These are phyloP conservation scores for Fraxinus velutina DNA, from an alignment of 305 asterid species.

Conservation along the genomic window DNA sequence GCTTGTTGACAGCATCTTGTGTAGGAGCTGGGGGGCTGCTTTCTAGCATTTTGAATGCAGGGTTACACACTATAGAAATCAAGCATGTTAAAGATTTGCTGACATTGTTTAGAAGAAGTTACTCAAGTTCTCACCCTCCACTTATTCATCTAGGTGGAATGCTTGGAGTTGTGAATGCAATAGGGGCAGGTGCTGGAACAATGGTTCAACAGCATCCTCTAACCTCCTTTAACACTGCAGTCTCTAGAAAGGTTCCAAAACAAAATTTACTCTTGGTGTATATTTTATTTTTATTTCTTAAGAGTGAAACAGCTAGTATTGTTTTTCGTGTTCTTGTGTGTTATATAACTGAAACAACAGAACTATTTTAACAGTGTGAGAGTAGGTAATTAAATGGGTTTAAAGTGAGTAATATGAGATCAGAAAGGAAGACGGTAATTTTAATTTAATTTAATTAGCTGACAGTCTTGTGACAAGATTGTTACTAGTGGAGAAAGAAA, in stretches of 20 bases:
- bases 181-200: slow-evolving; percentile 83
- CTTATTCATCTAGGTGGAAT: slow-evolving; percentile 77
- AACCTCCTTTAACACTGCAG: slow-evolving; percentile 25
- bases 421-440: background rate
- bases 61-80: slow-evolving; percentile 53
- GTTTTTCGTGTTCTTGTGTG: background rate
- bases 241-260: slow-evolving; percentile 55
- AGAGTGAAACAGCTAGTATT: background rate
- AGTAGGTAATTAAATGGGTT: background rate
- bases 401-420: background rate
- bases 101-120: slow-evolving; percentile 56
- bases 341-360: background rate
- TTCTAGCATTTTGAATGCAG: slow-evolving; percentile 51
- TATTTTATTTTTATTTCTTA: background rate
- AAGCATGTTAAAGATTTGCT: slow-evolving; percentile 56
- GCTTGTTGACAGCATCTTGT: slow-evolving; percentile 81
- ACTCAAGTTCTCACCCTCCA: slow-evolving; percentile 60
- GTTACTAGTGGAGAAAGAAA: slow-evolving; percentile 10
- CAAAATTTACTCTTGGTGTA: slow-evolving; percentile 4
- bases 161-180: slow-evolving; percentile 78
- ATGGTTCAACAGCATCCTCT: slow-evolving; percentile 35
- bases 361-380: background rate
- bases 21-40: slow-evolving; percentile 82
- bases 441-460: slow-evolving; percentile 17
- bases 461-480: background rate